phyloP scores from a whole-genome alignment of 176 grass and related monocot genomes.

The Hyparrhenia diplandra region DNA sequence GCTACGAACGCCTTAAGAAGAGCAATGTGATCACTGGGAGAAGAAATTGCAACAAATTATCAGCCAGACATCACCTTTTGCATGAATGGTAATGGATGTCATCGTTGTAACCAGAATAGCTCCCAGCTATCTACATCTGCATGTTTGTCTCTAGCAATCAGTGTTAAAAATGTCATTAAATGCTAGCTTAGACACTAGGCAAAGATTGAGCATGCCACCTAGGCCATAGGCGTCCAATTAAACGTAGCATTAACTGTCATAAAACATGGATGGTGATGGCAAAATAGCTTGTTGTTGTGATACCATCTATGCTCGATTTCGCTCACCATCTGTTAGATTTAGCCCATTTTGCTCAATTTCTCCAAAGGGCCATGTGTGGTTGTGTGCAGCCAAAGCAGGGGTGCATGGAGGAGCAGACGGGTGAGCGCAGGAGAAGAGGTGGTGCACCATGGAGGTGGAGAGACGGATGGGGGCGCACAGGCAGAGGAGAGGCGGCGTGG shows the following conservation, averaged over 20 bases:
- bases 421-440: not conserved
- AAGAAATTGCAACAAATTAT: conserved; percentile 28
- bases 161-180: not conserved
- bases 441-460: not conserved
- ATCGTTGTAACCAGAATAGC: not conserved
- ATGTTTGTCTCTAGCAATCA: not conserved
- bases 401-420: not conserved
- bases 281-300: not conserved
- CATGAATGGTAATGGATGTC: not conserved
- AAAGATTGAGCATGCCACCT: not conserved
- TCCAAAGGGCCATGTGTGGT: not conserved
- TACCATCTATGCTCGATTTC: not conserved
- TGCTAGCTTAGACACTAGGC: not conserved
- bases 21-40: conserved; percentile 83
- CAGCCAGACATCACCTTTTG: conserved; percentile 11
- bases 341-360: not conserved
- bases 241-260: not conserved
- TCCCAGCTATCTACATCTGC: not conserved
- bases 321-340: not conserved
- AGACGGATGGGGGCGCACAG: not conserved
- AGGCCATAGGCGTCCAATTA: not conserved
- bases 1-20: conserved; percentile 83
- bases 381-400: not conserved
- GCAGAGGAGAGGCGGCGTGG: not conserved
- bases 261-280: not conserved